Evolutionary conservation across 768 basidiomycete genomes (phyloP), one percentile per base, ranked within the genome.

Genomic region (Amylocystis lapponica): DNA sequence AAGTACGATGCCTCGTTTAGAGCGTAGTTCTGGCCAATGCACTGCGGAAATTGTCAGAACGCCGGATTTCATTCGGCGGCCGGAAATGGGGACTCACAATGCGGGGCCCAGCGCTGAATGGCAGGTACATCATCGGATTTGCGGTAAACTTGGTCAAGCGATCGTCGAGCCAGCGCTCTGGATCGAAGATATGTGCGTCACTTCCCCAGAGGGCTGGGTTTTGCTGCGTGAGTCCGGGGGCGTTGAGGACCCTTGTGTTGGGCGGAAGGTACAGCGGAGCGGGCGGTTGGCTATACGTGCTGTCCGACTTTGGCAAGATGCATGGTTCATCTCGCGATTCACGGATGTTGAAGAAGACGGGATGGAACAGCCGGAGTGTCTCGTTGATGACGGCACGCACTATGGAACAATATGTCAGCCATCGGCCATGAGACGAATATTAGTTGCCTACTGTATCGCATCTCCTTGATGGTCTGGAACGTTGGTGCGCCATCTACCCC

Each of bases 361-460:
- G 84, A 0, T 53, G 56, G 34, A 55, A 57, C 13, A 57, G 37
- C 8, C 56, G 49, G 35, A 57, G 44, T 0, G 53, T 57, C 34
- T 57, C 88, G 48, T 89, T 84, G 31, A 90, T 75, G 27, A 88
- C 83, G 10, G 85, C 85, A 46, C 79, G 76, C 68, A 86, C 83
- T 78, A 56, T 43, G 36, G 7, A 45, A 42, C 29, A 48, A 52
- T 58, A 39, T 25, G 27, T n/a, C 40, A 51, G 6, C 56, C 47
- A 36, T 11, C 23, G 11, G 22, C 41, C 23, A 25, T 2, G 45
- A 41, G 37, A 33, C 31, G 33, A 37, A 20, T 43, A 26, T 4
- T 13, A 29, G 37, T 32, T 11, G 64, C 75, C 48, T 33, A 87
- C 86, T 69, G 57, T 87, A 86, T 65, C 72, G 81, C 61, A 87